Conservation (phyloP, 257 asterid species). For the Striga asiatica region DNA sequence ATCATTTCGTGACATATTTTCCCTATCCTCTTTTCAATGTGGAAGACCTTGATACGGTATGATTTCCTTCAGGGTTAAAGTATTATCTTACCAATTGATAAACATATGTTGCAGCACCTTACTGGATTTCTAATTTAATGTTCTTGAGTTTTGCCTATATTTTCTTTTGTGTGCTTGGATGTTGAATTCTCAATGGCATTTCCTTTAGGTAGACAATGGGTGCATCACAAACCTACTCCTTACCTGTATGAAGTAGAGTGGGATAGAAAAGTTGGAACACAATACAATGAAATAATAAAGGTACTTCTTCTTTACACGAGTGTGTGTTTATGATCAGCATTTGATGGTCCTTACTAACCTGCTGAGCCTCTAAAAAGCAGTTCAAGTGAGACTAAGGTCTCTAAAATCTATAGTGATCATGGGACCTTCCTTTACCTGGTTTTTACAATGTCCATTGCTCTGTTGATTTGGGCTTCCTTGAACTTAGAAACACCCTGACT, state of each 20-base stretch:
- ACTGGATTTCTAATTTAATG: constrained; percentile 3
- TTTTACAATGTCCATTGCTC: background rate
- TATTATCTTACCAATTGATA: background rate
- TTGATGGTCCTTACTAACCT: background rate
- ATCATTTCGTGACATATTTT: constrained; percentile 56
- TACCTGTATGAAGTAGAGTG: constrained; percentile 61
- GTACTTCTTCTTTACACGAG: constrained; percentile 32
- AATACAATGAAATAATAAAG: constrained; percentile 67
- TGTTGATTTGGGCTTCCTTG: background rate
- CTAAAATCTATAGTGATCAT: background rate
- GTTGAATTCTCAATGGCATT: constrained; percentile 16
- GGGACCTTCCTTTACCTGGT: background rate
- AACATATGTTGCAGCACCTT: background rate
- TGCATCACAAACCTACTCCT: constrained; percentile 75
- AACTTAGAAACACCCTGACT: too few relatives aligned
- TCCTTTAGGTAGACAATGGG: constrained; percentile 75
- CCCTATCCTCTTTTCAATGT: constrained; percentile 98
- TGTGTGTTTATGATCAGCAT: background rate
- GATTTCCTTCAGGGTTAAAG: background rate
- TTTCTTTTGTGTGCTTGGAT: background rate
- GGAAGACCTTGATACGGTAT: constrained; percentile 87
- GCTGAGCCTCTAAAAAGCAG: constrained; percentile 16
- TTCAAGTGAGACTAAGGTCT: background rate
- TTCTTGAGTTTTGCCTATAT: background rate
- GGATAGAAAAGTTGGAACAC: constrained; percentile 88